phyloP scores from a whole-genome alignment of 441 rosid species.

The Adansonia gregorii region DNA sequence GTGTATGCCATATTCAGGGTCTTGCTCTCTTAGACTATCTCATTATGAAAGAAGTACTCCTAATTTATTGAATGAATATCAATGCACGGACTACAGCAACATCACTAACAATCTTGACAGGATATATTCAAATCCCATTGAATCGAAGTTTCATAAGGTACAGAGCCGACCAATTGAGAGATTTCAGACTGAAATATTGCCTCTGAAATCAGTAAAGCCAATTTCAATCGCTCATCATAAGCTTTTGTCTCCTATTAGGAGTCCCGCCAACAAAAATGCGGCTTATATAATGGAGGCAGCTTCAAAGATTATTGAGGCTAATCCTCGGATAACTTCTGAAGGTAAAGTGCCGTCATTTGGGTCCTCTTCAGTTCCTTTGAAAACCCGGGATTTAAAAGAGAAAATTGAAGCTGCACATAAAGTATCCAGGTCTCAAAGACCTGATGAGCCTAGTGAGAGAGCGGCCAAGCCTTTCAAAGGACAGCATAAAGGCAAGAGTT shows the following conservation, averaged over 20 bases:
- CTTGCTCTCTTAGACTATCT: slow-evolving; percentile 40
- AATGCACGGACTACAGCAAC: slow-evolving; percentile 44
- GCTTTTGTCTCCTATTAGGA: slow-evolving; percentile 79
- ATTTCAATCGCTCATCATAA: slow-evolving; percentile 64
- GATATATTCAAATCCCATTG: slow-evolving; percentile 44
- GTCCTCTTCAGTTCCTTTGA: slow-evolving; percentile 68
- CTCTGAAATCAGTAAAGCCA: slow-evolving; percentile 79
- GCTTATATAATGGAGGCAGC: slow-evolving; percentile 78
- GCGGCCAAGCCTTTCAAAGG: slow-evolving; percentile 40
- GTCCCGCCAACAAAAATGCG: slow-evolving; percentile 58
- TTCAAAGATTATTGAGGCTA: slow-evolving; percentile 71
- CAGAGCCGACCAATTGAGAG: slow-evolving; percentile 58
- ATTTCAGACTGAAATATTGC: slow-evolving; percentile 73
- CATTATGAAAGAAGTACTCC: slow-evolving; percentile 38
- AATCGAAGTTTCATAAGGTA: slow-evolving; percentile 47
- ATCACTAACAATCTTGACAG: slow-evolving; percentile 43
- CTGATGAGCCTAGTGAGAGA: slow-evolving; percentile 30
- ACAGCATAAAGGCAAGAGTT: slow-evolving; percentile 37
- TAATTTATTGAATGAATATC: slow-evolving; percentile 46
- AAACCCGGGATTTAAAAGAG: slow-evolving; percentile 71
- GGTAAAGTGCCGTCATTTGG: slow-evolving; percentile 40
- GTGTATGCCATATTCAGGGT: slow-evolving; percentile 39
- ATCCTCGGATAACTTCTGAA: slow-evolving; percentile 49
- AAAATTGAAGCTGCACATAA: slow-evolving; percentile 66
- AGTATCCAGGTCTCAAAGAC: slow-evolving; percentile 45